These are phyloP conservation scores for Colletotrichum echinochloae DNA, from an alignment of 2,329 filamentous ascomycete species.

Conservation along the genomic window DNA sequence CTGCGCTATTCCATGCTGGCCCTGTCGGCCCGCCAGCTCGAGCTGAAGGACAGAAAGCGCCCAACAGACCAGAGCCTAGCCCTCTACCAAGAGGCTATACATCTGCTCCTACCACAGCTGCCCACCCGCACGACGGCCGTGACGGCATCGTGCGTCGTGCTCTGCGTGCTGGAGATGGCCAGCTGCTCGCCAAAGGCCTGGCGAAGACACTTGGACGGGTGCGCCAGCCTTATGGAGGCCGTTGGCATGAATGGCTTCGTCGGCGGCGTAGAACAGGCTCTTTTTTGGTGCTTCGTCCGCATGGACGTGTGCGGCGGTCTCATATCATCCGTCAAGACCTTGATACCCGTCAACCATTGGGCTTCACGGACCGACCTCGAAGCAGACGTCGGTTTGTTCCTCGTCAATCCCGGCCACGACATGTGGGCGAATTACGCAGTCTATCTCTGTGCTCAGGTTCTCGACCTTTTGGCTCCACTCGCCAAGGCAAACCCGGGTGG, in stretches of 20 bases:
- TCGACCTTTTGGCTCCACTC: conserved; percentile 52
- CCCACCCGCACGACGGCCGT: conserved; percentile 48
- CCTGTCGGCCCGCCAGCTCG: conserved; percentile 66
- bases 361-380: conserved; percentile 50
- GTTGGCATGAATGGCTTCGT: conserved; percentile 65
- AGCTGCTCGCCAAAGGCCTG: conserved; percentile 59
- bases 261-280: conserved; percentile 63
- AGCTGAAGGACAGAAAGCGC: conserved; percentile 57
- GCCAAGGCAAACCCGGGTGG: conserved; percentile 57
- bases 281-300: conserved; percentile 70
- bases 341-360: conserved; percentile 62
- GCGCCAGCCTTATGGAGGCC: conserved; percentile 65
- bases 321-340: conserved; percentile 65
- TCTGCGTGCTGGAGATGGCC: conserved; percentile 58
- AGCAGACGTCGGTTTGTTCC: conserved; percentile 51
- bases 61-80: conserved; percentile 64
- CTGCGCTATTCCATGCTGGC: conserved; percentile 65
- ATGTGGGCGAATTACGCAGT: conserved; percentile 71
- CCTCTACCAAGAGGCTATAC: conserved; percentile 67
- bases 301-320: conserved; percentile 70
- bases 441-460: conserved; percentile 63
- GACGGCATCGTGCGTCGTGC: conserved; percentile 53
- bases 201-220: conserved; percentile 68
- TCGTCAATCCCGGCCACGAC: conserved; percentile 53
- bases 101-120: conserved; percentile 52